Evolutionary conservation across 768 basidiomycete species (phyloP), one percentile per base, ranked within the genome.

Genomic region (Calocybe gangraenosa): DNA sequence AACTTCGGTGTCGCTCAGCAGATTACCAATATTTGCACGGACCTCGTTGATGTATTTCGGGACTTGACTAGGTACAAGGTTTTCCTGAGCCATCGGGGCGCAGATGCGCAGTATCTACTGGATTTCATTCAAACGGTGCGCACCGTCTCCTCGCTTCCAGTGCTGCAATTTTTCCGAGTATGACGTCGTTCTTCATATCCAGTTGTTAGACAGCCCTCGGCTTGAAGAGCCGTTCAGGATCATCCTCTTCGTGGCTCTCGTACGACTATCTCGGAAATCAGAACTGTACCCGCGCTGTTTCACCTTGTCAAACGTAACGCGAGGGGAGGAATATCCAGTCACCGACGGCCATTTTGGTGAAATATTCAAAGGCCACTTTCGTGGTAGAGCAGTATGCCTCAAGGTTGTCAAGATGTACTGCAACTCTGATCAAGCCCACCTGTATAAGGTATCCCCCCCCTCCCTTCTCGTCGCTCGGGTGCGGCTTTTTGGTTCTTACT

Each of bases 271-370:
- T 6, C 46, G 51, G 21, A 51, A 47, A 41, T 59, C 63, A 6
- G 53, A 53, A 7, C 54, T 61, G 2, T 59, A 62, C 28, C 66
- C 66, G 7, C 48, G 54, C 5, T 60, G 58, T 22, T 57, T 65
- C 23, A 37, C 50, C 1, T 45, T 61, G 21, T 40, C 43, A 7
- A 40, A 49, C 32, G 49, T 52, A n/a, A 42, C 44, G 15, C 47
- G 41, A 2, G 44, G 42, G 9, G 25, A 49, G 0, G 49, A 52
- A 3, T 40, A 39, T 7, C 46, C 52, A 1, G 44, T 52, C 3
- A 47, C 60, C 0, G 45, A 48, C 11, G 65, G 65, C 6, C 47
- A 54, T 13, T 66, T 62, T 40, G 56, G 61, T 7, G 65, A 65
- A 11, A 56, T 66, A 8, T 60, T 59, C 52, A 59, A 41, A 42